phyloP scores from a whole-genome alignment of 1,139 yeast genomes.

The Hansenula anomala region DNA sequence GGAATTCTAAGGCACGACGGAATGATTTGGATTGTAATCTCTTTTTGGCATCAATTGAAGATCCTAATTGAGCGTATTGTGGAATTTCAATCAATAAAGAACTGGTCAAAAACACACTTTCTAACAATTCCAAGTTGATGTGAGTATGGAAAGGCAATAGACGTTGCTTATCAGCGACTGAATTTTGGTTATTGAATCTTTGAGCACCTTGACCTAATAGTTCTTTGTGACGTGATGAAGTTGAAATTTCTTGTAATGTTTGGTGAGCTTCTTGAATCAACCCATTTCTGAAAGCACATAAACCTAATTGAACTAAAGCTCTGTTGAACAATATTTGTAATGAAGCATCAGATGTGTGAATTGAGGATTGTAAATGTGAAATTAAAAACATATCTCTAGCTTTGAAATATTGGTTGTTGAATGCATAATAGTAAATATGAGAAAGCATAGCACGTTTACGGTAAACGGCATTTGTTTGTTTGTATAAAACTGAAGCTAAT shows the following conservation, averaged over 20 bases:
- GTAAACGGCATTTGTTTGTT: constrained; percentile 62
- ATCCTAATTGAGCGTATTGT: constrained; percentile 60
- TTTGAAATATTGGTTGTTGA: constrained; percentile 73
- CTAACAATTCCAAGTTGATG: constrained; percentile 90
- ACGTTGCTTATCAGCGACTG: constrained; percentile 53
- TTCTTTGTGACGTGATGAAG: constrained; percentile 85
- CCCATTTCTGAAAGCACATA: constrained; percentile 92
- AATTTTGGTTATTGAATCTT: constrained; percentile 55
- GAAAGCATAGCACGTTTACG: constrained; percentile 81
- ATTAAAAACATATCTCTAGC: constrained; percentile 86
- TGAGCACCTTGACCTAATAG: constrained; percentile 90
- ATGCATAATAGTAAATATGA: constrained; percentile 87
- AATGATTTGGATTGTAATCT: constrained; percentile 79
- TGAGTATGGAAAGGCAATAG: constrained; percentile 98
- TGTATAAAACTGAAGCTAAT: constrained; percentile 60
- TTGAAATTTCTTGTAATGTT: constrained; percentile 82
- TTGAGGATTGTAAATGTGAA: constrained; percentile 79
- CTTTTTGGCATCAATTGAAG: constrained; percentile 47
- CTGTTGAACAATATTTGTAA: constrained; percentile 93
- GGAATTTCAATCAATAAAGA: constrained; percentile 92
- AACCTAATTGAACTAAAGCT: constrained; percentile 91
- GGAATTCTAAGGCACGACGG: constrained; percentile 87
- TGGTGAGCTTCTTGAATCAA: constrained; percentile 84
- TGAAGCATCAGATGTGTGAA: constrained; percentile 78
- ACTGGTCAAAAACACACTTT: constrained; percentile 88